Conservation (phyloP, 192 early-diverging fungal genomes). For the Dissophora ornata region DNA sequence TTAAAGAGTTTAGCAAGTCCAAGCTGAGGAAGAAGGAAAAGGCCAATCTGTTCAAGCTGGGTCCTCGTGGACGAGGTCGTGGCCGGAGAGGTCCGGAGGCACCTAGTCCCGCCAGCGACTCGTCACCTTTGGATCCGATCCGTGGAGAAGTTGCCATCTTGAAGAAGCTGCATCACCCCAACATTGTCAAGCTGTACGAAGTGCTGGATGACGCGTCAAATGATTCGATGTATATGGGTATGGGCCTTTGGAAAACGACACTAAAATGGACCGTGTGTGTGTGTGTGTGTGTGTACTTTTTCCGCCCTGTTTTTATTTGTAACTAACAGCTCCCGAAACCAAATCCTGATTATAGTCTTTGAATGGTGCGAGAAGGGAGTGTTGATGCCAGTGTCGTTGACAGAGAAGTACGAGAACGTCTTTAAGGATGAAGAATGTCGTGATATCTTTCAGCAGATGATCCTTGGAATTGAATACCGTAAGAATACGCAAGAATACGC, state of each 20-base stretch:
- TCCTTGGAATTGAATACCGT: slow-evolving; percentile 97
- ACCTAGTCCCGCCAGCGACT: slow-evolving; percentile 8
- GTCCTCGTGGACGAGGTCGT: slow-evolving; percentile 66
- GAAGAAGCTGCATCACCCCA: slow-evolving; percentile 92
- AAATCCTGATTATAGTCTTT: slow-evolving; percentile 79
- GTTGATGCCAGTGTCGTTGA: slow-evolving; percentile 76
- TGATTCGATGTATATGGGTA: slow-evolving; percentile 82
- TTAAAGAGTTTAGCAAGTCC: slow-evolving; percentile 95
- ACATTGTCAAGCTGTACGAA: slow-evolving; percentile 91
- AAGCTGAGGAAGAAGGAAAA: slow-evolving; percentile 79
- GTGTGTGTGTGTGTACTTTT: slow-evolving; percentile 59
- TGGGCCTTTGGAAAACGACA: too few relatives aligned
- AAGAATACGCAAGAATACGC: too few relatives aligned
- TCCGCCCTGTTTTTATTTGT: not conserved
- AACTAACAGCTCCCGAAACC: too few relatives aligned
- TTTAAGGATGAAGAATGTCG: slow-evolving; percentile 69
- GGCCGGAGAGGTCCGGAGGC: slow-evolving; percentile 64
- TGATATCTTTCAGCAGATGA: slow-evolving; percentile 83
- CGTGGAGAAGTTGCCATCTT: slow-evolving; percentile 91
- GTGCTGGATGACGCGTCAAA: slow-evolving; percentile 90
- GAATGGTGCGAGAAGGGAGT: slow-evolving; percentile 89
- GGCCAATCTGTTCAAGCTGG: slow-evolving; percentile 61
- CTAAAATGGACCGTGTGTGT: too few relatives aligned
- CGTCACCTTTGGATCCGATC: slow-evolving; percentile 88
- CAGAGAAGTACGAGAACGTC: slow-evolving; percentile 59